A percentile compares a stretch with the other conserved stretches of the same genome.
Evolutionary conservation across 495 filamentous ascomycete genomes (phyloP).

Genomic region (Aspergillus egyptiacus): DNA sequence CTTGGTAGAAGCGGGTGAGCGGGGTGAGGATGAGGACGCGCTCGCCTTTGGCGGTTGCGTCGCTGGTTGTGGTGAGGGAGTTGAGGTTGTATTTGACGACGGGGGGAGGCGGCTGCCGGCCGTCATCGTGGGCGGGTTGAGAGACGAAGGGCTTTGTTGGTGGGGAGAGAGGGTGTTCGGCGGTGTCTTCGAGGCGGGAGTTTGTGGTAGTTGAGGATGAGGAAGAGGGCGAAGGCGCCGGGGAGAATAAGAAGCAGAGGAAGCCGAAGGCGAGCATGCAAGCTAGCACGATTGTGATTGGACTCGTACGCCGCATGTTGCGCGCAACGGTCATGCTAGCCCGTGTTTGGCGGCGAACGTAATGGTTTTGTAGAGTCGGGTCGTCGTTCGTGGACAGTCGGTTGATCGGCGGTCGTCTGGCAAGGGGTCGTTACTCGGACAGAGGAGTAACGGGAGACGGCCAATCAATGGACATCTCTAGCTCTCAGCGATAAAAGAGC

Average conservation of each 20-base stretch:
- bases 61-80: conserved; percentile 72
- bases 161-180: conserved; percentile 69
- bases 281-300: conserved; percentile 59
- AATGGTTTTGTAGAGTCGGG: neutral
- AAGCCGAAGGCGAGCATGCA: conserved; percentile 57
- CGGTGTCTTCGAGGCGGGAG: conserved; percentile 50
- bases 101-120: conserved; percentile 63
- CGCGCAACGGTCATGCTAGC: conserved; percentile 48
- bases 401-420: neutral
- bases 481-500: neutral
- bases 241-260: conserved; percentile 57
- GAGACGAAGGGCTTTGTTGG: conserved; percentile 74
- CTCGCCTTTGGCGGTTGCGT: conserved; percentile 72
- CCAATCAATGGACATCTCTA: neutral
- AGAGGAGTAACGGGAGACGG: neutral
- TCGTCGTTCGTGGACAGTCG: conserved; percentile 8
- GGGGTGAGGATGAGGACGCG: conserved; percentile 88
- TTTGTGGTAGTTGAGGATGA: conserved; percentile 23
- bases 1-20: conserved; percentile 84
- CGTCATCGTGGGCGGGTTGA: conserved; percentile 48
- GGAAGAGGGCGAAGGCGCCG: conserved; percentile 32
- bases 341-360: conserved; percentile 1
- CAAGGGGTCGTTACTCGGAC: neutral
- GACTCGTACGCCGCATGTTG: conserved; percentile 60
- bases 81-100: conserved; percentile 93